Conservation (phyloP, 345 rosid species). For the Lepidium aucheri region DNA sequence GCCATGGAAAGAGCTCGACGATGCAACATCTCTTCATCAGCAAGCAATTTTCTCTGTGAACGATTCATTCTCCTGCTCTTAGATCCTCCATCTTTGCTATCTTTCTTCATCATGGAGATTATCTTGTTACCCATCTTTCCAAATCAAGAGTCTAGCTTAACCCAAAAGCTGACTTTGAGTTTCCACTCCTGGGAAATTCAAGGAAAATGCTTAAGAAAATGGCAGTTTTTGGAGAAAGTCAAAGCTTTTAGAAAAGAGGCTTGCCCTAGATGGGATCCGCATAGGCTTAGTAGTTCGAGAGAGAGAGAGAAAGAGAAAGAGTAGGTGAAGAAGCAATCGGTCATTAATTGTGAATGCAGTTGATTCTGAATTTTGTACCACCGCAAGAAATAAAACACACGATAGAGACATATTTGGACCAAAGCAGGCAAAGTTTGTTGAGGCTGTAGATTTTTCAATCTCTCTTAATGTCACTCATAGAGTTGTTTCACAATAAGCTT, state of each 20-base stretch:
- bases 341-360: slow-evolving; percentile 22
- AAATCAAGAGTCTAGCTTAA: not conserved
- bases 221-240: slow-evolving; percentile 18
- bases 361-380: slow-evolving; percentile 7
- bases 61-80: slow-evolving; percentile 72
- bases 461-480: not conserved
- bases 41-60: slow-evolving; percentile 75
- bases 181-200: not conserved
- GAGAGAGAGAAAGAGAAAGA: slow-evolving; percentile 19
- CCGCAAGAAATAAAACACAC: not conserved
- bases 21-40: slow-evolving; percentile 87
- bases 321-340: slow-evolving; percentile 30
- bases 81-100: slow-evolving; percentile 54
- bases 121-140: slow-evolving; percentile 75
- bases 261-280: slow-evolving; percentile 25
- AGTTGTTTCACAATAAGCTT: not conserved
- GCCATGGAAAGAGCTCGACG: slow-evolving; percentile 95
- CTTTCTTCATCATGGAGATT: slow-evolving; percentile 71
- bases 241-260: not conserved
- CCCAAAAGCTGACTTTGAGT: not conserved
- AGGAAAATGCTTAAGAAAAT: not conserved
- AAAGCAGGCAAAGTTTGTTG: not conserved
- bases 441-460: not conserved
- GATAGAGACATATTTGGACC: slow-evolving; percentile 24
- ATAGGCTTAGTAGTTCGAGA: not conserved